These are phyloP conservation scores for Claviceps maximensis DNA, from an alignment of 2,329 filamentous ascomycete genomes.

Conservation along the genomic window DNA sequence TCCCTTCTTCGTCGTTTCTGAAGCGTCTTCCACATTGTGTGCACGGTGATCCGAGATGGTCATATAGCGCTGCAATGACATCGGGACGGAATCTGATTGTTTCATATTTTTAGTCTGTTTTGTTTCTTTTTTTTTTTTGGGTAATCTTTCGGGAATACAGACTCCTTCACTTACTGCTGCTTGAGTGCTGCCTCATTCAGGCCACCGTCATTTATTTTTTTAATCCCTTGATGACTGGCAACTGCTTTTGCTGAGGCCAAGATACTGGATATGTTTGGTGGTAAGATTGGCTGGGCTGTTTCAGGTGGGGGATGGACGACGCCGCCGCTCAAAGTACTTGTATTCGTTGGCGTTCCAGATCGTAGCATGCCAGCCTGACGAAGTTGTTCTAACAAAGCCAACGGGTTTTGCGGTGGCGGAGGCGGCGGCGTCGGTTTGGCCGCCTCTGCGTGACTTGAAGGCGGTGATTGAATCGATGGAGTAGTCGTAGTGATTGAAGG, in stretches of 20 bases:
- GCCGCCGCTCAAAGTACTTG: slow-evolving; percentile 22
- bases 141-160: background rate
- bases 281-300: slow-evolving; percentile 18
- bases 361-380: slow-evolving; percentile 54
- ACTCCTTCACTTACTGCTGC: slow-evolving; percentile 41
- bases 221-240: slow-evolving; percentile 12
- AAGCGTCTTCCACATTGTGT: slow-evolving; percentile 87
- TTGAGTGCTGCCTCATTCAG: slow-evolving; percentile 59
- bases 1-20: slow-evolving; percentile 60
- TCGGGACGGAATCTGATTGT: slow-evolving; percentile 51
- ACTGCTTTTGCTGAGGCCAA: slow-evolving; percentile 20
- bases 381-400: slow-evolving; percentile 53
- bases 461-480: slow-evolving; percentile 33
- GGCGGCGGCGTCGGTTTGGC: slow-evolving; percentile 7
- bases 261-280: slow-evolving; percentile 23
- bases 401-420: slow-evolving; percentile 29
- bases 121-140: slow-evolving; percentile 7
- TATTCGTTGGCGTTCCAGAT: slow-evolving; percentile 26
- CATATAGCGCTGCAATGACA: slow-evolving; percentile 62
- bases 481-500: too few relatives aligned
- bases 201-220: slow-evolving; percentile 36
- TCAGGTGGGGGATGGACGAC: slow-evolving; percentile 17
- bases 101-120: slow-evolving; percentile 7
- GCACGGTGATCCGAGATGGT: slow-evolving; percentile 73
- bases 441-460: slow-evolving; percentile 27